A percentile compares a stretch with the other conserved stretches of the same genome.
Conservation (phyloP, 1,284 basidiomycete genomes). For the Trametes polyzona region DNA sequence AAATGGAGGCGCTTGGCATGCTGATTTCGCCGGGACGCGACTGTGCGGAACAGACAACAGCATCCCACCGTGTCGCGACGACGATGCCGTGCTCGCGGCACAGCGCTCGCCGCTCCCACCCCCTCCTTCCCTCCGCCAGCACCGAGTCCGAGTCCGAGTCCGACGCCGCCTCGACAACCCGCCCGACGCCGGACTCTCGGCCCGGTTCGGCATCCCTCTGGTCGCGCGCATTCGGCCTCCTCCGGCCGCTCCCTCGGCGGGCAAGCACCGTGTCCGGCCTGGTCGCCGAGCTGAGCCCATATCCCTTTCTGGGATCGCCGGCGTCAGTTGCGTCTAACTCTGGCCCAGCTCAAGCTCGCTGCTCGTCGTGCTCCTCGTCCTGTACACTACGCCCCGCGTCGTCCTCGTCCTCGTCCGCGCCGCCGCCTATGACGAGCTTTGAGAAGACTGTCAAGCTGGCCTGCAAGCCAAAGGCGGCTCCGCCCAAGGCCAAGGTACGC, state of each 20-base stretch:
- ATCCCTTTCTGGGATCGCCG: constrained; percentile 3
- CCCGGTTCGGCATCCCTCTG: constrained; percentile 6
- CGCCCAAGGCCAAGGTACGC: constrained; percentile 88
- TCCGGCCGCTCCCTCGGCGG: constrained; percentile 2
- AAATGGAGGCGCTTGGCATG: background rate
- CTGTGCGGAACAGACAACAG: background rate
- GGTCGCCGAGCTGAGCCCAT: background rate
- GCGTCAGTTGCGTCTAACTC: background rate
- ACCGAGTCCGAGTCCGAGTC: background rate
- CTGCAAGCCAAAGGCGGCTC: constrained; percentile 92
- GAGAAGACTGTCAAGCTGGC: constrained; percentile 91
- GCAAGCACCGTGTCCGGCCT: background rate
- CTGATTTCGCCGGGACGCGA: background rate
- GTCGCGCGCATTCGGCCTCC: background rate
- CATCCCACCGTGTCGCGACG: background rate
- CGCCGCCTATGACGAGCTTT: constrained; percentile 65
- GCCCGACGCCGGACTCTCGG: background rate
- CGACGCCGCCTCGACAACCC: background rate
- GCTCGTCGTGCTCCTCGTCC: constrained; percentile 15
- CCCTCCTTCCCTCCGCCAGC: no score
- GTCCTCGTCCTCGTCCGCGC: constrained; percentile 7
- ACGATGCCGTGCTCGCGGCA: background rate
- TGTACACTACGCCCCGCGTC: constrained; percentile 19
- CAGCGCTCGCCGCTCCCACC: no score
- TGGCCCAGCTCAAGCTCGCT: constrained; percentile 7